Conservation (phyloP, 257 asterid species). For the Cinchona pubescens region DNA sequence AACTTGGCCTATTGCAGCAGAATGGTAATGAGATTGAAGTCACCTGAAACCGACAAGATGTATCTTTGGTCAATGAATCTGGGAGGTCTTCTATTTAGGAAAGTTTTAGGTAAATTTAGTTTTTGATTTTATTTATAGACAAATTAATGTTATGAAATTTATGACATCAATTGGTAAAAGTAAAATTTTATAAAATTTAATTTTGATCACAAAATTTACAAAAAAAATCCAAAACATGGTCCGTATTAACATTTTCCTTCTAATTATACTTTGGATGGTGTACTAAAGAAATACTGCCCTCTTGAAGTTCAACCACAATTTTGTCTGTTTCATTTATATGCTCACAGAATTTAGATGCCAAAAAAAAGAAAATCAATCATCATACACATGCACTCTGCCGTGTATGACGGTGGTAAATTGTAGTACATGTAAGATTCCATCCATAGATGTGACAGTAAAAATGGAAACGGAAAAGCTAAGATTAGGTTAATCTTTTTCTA, state of each 20-base stretch:
- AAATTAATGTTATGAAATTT: no score
- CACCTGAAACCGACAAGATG: constrained; percentile 15
- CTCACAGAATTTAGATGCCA: not conserved
- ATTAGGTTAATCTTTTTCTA: constrained; percentile 17
- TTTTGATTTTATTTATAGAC: no score
- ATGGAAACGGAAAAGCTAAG: not conserved
- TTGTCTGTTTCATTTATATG: constrained; percentile 1
- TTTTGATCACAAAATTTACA: no score
- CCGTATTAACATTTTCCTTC: no score
- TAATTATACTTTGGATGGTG: no score
- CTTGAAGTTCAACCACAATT: not conserved
- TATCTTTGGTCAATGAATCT: not conserved
- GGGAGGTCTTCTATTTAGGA: not conserved
- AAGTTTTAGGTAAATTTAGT: no score
- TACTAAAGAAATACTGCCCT: no score
- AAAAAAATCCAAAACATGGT: no score
- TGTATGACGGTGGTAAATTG: no score
- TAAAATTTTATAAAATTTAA: no score
- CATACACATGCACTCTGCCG: not conserved
- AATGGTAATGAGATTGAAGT: not conserved
- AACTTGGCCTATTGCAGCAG: not conserved
- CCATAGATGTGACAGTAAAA: not conserved
- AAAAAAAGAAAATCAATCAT: not conserved
- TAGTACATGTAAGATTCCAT: not conserved
- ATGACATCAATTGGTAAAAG: no score